These are phyloP conservation scores for Neopestalotiopsis sp. DNA, from an alignment of 2,329 filamentous ascomycete genomes.

Conservation along the genomic window DNA sequence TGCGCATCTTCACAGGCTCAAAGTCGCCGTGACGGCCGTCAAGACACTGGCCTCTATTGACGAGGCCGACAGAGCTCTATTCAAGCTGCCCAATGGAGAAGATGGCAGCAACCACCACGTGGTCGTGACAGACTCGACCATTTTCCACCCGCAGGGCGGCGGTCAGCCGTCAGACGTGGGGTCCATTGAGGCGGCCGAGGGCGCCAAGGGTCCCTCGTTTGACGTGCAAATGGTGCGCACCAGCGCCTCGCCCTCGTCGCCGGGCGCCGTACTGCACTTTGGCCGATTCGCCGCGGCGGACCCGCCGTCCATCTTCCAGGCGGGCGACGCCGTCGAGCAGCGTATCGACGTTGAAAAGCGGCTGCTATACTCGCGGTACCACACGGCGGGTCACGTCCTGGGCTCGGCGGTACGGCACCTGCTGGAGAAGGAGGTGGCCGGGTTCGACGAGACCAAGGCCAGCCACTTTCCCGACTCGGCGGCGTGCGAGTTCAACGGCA, in stretches of 20 bases:
- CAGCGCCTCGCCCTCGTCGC: slow-evolving; percentile 48
- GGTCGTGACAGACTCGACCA: slow-evolving; percentile 68
- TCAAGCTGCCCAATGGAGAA: slow-evolving; percentile 59
- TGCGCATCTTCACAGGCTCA: slow-evolving; percentile 36
- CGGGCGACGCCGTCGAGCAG: slow-evolving; percentile 57
- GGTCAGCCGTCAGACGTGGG: slow-evolving; percentile 75
- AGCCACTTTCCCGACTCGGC: slow-evolving; percentile 73
- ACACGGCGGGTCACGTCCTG: slow-evolving; percentile 77
- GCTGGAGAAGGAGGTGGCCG: slow-evolving; percentile 53
- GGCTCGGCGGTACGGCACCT: slow-evolving; percentile 70
- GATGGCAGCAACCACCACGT: slow-evolving; percentile 47
- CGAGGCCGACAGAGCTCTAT: slow-evolving; percentile 57
- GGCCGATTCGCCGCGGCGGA: slow-evolving; percentile 55
- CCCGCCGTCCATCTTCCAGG: slow-evolving; percentile 38
- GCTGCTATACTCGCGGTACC: slow-evolving; percentile 68
- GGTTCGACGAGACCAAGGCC: slow-evolving; percentile 72
- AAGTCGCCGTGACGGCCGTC: slow-evolving; percentile 49
- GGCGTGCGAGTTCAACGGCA: slow-evolving; percentile 70
- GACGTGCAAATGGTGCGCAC: slow-evolving; percentile 63
- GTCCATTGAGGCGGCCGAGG: slow-evolving; percentile 47
- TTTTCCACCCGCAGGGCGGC: slow-evolving; percentile 78
- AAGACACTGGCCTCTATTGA: slow-evolving; percentile 55
- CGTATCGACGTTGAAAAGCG: slow-evolving; percentile 66
- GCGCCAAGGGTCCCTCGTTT: slow-evolving; percentile 44
- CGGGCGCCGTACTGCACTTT: slow-evolving; percentile 69